phyloP scores from a whole-genome alignment of 208 protist species.

The Kentomonas sorsogonicus region DNA sequence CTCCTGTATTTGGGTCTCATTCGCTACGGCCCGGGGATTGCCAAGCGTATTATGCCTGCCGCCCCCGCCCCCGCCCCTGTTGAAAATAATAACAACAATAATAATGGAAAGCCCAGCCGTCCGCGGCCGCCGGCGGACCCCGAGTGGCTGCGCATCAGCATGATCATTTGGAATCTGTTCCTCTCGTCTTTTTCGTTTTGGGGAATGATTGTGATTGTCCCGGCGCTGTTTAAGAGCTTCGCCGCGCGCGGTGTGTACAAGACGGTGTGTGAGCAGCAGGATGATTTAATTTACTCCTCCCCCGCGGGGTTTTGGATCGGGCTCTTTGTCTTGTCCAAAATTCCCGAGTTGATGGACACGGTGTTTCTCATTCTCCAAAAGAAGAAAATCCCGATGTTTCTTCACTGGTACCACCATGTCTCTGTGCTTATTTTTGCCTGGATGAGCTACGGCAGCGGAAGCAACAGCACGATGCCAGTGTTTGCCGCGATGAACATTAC shows the following conservation, averaged over 20 bases:
- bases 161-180: constrained; percentile 84
- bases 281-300: constrained; percentile 39
- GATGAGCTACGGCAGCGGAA: constrained; percentile 57
- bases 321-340: constrained; percentile 78
- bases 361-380: constrained; percentile 75
- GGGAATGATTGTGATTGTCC: constrained; percentile 59
- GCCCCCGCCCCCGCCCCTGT: too few relatives aligned
- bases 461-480: constrained; percentile 46
- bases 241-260: constrained; percentile 30
- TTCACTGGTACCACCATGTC: constrained; percentile 94
- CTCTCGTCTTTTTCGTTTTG: constrained; percentile 75
- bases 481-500: constrained; percentile 92
- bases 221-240: constrained; percentile 26
- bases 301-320: constrained; percentile 52
- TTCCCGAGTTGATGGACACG: constrained; percentile 83
- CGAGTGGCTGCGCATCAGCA: constrained; percentile 46
- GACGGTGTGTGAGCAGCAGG: constrained; percentile 50
- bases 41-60: too few relatives aligned
- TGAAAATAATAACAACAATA: constrained; percentile 1
- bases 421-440: constrained; percentile 88
- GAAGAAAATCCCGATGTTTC: constrained; percentile 73
- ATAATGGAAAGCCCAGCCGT: too few relatives aligned
- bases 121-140: constrained; percentile 17
- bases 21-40: constrained; percentile 1
- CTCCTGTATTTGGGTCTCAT: constrained; percentile 6